Evolutionary conservation across 306 rosid species (phyloP), one percentile per base, ranked within the genome.

Genomic region (Ammopiptanthus mongolicus): DNA sequence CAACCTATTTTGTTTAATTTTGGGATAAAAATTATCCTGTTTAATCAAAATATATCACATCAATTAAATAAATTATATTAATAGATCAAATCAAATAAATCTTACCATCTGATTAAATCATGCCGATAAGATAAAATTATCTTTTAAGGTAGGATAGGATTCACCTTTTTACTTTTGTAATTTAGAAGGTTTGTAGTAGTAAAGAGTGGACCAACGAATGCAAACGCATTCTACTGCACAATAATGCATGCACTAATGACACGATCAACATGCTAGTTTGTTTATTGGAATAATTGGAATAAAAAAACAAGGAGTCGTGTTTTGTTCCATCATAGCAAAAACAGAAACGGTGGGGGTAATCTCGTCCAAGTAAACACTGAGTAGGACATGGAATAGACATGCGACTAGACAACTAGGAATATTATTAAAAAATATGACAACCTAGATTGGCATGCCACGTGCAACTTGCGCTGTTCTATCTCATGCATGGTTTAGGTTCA

Each of bases 401-500:
- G 62, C 18, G 10, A 61, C 23, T 17, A 11, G 70, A 77, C 79
- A 81, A 39, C 51, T 18, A 9, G 39, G 58, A 78, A 41, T 42
- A 10, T 67, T 37, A 8, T 25, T 25, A 25, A 25, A 39, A 55
- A 72, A 37, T 6, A 60, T 42, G 66, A 50, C 66, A 41, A 51
- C 53, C 56, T 47, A 28, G 34, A 37, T 71, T 15, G 17, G 6
- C 18, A 44, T 58, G 78, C 71, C 90, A 82, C 80, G 84, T 84
- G 86, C 62, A 41, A 74, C 63, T 69, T 57, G 22, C 18, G 39
- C 18, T 36, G 65, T 71, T 69, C 52, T 47, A 23, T 47, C 25
- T 72, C 65, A 5, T 79, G 81, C 57, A 56, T 67, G 74, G 23
- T 19, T 33, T 21, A 39, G 46, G 15, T 23, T 78, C 36, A 4